These are phyloP conservation scores for Picochlorum sp. DNA, from an alignment of 139 green algal genomes.

Conservation along the genomic window DNA sequence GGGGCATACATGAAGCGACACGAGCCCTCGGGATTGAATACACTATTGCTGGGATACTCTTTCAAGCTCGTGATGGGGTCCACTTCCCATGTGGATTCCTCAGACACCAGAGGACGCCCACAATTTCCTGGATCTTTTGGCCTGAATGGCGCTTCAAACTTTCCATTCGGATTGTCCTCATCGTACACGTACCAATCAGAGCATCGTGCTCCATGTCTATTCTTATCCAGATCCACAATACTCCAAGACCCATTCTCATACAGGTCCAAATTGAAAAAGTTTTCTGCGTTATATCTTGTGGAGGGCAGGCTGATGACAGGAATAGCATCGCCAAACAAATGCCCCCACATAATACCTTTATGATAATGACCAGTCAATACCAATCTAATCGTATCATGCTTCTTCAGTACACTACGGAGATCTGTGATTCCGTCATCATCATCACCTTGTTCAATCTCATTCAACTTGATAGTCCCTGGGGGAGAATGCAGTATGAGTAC, in stretches of 20 bases:
- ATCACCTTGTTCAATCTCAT: background rate
- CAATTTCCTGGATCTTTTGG: background rate
- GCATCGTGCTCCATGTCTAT: background rate
- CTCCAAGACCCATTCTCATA: background rate
- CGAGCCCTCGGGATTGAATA: background rate
- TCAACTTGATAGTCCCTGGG: background rate
- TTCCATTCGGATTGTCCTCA: background rate
- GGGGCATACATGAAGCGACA: background rate
- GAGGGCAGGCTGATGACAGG: background rate
- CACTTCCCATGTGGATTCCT: background rate
- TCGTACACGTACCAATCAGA: background rate
- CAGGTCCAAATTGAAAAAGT: background rate
- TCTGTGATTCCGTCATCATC: background rate
- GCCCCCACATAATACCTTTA: background rate
- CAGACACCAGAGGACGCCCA: background rate
- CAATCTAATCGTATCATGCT: background rate
- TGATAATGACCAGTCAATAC: background rate
- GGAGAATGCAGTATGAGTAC: background rate
- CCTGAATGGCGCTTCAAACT: background rate
- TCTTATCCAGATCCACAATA: background rate
- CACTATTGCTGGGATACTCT: background rate
- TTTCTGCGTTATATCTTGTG: background rate
- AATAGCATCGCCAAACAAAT: background rate
- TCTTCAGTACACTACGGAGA: background rate
- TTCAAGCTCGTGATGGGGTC: background rate